Percentiles rank a stretch among this genome's conserved stretches.
These are phyloP conservation scores for Crithidia bombi DNA, from an alignment of 208 protist genomes.

Conservation along the genomic window DNA sequence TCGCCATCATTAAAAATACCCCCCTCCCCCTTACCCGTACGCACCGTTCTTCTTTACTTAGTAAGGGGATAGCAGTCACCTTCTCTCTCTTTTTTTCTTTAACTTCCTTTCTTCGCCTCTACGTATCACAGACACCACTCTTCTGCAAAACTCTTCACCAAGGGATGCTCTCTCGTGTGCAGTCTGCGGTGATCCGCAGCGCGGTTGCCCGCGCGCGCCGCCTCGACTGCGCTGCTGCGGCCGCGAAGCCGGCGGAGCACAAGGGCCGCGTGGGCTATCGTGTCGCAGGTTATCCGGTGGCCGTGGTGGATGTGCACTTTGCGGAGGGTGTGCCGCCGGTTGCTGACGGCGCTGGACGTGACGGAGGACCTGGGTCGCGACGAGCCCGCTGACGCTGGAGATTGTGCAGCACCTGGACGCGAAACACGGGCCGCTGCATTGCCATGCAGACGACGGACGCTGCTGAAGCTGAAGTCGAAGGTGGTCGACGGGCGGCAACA, in stretches of 20 bases:
- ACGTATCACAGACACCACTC: no score
- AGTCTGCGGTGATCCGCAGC: conserved; percentile 53
- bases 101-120: no score
- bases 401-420: conserved; percentile 97
- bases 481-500: conserved; percentile 96
- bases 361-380: conserved; percentile 77
- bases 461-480: conserved; percentile 94
- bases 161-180: conserved; percentile 72
- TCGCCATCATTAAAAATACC: no score
- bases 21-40: no score
- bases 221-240: conserved; percentile 25
- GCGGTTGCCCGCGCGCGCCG: conserved; percentile 34
- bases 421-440: conserved; percentile 97
- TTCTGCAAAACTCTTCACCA: no score
- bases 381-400: conserved; percentile 95
- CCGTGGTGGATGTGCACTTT: conserved; percentile 98
- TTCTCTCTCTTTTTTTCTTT: no score
- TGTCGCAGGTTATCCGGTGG: conserved; percentile 97
- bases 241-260: conserved; percentile 58
- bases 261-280: conserved; percentile 84
- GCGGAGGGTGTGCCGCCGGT: conserved; percentile 94
- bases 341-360: conserved; percentile 97
- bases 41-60: no score
- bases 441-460: conserved; percentile 98
- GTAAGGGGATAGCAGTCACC: no score